phyloP scores from a whole-genome alignment of 192 early-diverging fungal genomes.

The Podila epigama region DNA sequence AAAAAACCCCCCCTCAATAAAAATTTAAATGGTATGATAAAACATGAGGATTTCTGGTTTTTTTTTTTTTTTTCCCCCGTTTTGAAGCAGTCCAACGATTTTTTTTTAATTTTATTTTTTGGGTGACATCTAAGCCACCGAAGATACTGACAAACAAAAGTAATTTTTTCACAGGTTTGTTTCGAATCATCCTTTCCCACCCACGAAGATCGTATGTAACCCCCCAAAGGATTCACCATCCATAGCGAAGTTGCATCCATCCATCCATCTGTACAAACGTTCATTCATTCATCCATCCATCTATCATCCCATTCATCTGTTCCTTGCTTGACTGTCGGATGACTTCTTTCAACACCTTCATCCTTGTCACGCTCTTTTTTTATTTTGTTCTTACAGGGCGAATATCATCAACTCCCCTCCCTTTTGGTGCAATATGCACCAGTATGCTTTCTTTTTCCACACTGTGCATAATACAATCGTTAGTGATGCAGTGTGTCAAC shows the following conservation, averaged over 20 bases:
- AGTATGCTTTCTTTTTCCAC: too few relatives aligned
- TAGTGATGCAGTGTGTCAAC: too few relatives aligned
- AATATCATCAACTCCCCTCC: too few relatives aligned
- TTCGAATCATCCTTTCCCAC: constrained; percentile 1
- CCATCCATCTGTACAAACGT: background rate
- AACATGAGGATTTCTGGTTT: background rate
- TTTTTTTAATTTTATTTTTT: too few relatives aligned
- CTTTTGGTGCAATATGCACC: too few relatives aligned
- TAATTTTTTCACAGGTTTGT: background rate
- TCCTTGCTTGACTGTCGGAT: background rate
- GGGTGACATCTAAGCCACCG: background rate
- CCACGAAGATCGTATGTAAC: constrained; percentile 3
- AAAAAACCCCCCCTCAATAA: too few relatives aligned
- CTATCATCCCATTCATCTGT: background rate
- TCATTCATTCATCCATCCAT: background rate
- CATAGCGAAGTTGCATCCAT: background rate
- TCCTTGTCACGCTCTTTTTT: background rate
- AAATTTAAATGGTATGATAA: too few relatives aligned
- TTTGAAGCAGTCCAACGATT: too few relatives aligned
- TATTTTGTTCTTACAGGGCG: too few relatives aligned
- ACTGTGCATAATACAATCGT: too few relatives aligned
- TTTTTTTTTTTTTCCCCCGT: background rate
- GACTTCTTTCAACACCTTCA: background rate
- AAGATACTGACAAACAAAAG: background rate
- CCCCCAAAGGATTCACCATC: background rate